Conservation (phyloP, 345 rosid species). For the Pseudoturritis turrita region DNA sequence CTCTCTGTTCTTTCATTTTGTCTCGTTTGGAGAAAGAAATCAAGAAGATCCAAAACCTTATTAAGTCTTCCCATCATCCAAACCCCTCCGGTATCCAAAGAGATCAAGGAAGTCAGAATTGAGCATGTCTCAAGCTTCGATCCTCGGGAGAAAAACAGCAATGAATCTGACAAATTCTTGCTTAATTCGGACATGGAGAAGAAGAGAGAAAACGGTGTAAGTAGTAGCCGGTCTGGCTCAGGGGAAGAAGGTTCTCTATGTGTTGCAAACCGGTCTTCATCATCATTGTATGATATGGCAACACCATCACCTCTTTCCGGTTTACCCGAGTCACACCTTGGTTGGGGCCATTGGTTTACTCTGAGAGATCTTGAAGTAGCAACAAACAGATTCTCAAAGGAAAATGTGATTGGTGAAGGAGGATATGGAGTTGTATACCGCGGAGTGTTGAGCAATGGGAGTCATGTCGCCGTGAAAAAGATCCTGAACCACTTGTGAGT, state of each 20-base stretch:
- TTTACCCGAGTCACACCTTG: slow-evolving; percentile 84
- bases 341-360: slow-evolving; percentile 99
- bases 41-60: slow-evolving; percentile 46
- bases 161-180: slow-evolving; percentile 71
- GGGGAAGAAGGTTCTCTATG: slow-evolving; percentile 69
- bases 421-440: slow-evolving; percentile 91
- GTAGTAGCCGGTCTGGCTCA: slow-evolving; percentile 66
- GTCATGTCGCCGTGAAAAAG: slow-evolving; percentile 88
- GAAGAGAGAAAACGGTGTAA: slow-evolving; percentile 49
- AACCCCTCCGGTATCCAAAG: slow-evolving; percentile 86
- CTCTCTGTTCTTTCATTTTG: slow-evolving; percentile 59
- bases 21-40: slow-evolving; percentile 60
- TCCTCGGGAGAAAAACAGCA: slow-evolving; percentile 58
- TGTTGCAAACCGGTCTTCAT: slow-evolving; percentile 51
- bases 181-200: slow-evolving; percentile 67
- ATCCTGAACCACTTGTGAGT: slow-evolving; percentile 84
- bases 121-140: slow-evolving; percentile 67
- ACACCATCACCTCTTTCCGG: slow-evolving; percentile 86
- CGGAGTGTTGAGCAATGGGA: slow-evolving; percentile 66
- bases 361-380: slow-evolving; percentile 79
- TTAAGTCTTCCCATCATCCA: slow-evolving; percentile 53
- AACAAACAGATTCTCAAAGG: slow-evolving; percentile 67
- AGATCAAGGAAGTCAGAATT: slow-evolving; percentile 84
- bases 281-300: slow-evolving; percentile 53
- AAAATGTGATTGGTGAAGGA: slow-evolving; percentile 44